Conservation (phyloP, 176 grass and related monocot species). For the Areca catechu region DNA sequence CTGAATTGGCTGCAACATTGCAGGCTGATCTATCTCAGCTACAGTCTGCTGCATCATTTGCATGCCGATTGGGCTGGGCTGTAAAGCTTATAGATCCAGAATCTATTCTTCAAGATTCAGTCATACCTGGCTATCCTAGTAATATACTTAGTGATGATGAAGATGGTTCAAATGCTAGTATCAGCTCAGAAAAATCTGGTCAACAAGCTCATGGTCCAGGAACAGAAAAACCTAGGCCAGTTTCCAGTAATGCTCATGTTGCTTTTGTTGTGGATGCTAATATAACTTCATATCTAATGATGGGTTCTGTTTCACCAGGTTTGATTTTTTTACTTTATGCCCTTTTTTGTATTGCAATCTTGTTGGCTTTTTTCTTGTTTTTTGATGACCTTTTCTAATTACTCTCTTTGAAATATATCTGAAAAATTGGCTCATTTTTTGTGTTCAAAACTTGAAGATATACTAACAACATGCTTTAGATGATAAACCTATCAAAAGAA, state of each 20-base stretch:
- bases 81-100: slow-evolving; percentile 72
- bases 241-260: slow-evolving; percentile 68
- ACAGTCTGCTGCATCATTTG: slow-evolving; percentile 91
- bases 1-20: slow-evolving; percentile 89
- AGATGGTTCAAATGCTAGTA: slow-evolving; percentile 81
- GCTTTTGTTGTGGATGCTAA: slow-evolving; percentile 98
- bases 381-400: neutral
- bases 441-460: no score
- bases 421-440: no score
- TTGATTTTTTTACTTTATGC: neutral
- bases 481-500: no score
- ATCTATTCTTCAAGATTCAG: slow-evolving; percentile 51
- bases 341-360: neutral
- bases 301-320: slow-evolving; percentile 98
- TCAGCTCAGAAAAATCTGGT: slow-evolving; percentile 70
- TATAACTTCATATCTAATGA: slow-evolving; percentile 98
- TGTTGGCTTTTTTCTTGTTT: neutral
- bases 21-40: slow-evolving; percentile 83
- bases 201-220: slow-evolving; percentile 40
- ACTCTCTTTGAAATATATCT: neutral
- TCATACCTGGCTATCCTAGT: slow-evolving; percentile 30
- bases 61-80: slow-evolving; percentile 84
- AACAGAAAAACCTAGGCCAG: slow-evolving; percentile 44
- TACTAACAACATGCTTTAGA: no score
- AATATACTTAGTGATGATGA: slow-evolving; percentile 95